phyloP scores from a whole-genome alignment of 1,284 basidiomycete genomes.

The Apiotrichum sp. region DNA sequence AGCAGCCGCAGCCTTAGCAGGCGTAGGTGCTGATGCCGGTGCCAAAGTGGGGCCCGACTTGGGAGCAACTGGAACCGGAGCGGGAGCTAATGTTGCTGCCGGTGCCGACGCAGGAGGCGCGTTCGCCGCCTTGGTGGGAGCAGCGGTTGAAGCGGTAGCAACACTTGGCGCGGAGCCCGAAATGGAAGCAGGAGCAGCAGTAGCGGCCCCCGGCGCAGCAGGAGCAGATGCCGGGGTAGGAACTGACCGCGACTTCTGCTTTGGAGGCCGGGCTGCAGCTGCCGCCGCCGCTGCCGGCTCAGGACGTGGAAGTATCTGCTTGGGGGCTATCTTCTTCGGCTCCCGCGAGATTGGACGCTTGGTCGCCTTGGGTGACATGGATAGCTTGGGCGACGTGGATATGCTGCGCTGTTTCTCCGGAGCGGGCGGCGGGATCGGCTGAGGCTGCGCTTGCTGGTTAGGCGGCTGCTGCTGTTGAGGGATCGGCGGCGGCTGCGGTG shows the following conservation, averaged over 20 bases:
- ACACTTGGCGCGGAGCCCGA: no score
- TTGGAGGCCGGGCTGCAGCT: not conserved
- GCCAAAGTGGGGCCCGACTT: no score
- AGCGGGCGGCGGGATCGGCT: not conserved
- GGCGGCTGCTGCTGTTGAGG: not conserved
- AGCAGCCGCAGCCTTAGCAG: not conserved
- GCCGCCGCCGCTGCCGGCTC: not conserved
- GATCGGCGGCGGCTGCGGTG: not conserved
- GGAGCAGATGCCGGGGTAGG: no score
- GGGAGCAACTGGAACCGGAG: no score
- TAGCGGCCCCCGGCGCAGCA: not conserved
- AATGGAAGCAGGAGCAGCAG: not conserved
- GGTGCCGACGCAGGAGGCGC: no score
- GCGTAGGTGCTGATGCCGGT: no score
- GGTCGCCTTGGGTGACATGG: not conserved
- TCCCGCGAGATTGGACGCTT: slow-evolving; percentile 1
- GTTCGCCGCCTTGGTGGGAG: no score
- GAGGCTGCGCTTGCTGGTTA: not conserved
- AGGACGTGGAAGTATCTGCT: not conserved
- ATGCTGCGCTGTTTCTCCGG: not conserved
- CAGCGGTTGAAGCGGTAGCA: no score
- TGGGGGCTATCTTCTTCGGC: slow-evolving; percentile 3
- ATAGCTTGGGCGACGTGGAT: not conserved
- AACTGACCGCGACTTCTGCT: no score
- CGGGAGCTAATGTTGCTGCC: no score